Conservation (phyloP, 371 early-diverging fungal species). For the Circinella umbellata region DNA sequence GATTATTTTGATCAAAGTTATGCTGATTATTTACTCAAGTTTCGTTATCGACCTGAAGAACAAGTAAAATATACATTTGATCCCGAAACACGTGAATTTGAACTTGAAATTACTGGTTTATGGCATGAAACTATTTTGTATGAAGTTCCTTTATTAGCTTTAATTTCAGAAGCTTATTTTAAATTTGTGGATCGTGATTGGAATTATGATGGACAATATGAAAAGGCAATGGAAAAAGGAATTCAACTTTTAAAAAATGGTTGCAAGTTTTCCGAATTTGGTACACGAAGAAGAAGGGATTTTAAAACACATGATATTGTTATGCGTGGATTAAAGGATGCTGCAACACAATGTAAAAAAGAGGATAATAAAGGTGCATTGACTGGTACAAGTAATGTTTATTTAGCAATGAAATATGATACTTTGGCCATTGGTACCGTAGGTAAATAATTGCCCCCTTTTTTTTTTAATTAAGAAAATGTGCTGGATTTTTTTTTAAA, state of each 20-base stretch:
- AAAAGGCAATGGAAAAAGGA: constrained; percentile 58
- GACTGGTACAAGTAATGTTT: constrained; percentile 77
- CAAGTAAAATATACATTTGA: constrained; percentile 57
- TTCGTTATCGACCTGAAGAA: constrained; percentile 60
- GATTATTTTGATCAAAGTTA: constrained; percentile 62
- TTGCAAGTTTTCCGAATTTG: constrained; percentile 80
- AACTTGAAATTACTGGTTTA: constrained; percentile 58
- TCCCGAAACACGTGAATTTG: constrained; percentile 36
- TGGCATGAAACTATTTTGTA: constrained; percentile 83
- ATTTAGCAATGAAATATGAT: constrained; percentile 69
- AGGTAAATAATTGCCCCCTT: constrained; percentile 37
- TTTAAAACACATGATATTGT: constrained; percentile 73
- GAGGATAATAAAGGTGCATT: constrained; percentile 41
- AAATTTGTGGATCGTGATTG: constrained; percentile 74
- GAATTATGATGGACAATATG: constrained; percentile 67
- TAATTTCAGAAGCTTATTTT: constrained; percentile 77
- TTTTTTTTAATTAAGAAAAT: not conserved
- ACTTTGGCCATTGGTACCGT: constrained; percentile 75
- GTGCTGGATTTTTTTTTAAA: too few relatives aligned
- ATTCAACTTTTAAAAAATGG: constrained; percentile 53
- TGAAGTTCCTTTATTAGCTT: constrained; percentile 74
- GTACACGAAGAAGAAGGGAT: constrained; percentile 75
- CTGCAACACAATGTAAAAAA: constrained; percentile 26
- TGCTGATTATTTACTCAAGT: constrained; percentile 59
- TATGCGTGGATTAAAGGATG: constrained; percentile 47